Percentiles rank a stretch among this genome's conserved stretches.
These are phyloP conservation scores for Ottelia alismoides DNA, from an alignment of 106 monocot species.

Conservation along the genomic window DNA sequence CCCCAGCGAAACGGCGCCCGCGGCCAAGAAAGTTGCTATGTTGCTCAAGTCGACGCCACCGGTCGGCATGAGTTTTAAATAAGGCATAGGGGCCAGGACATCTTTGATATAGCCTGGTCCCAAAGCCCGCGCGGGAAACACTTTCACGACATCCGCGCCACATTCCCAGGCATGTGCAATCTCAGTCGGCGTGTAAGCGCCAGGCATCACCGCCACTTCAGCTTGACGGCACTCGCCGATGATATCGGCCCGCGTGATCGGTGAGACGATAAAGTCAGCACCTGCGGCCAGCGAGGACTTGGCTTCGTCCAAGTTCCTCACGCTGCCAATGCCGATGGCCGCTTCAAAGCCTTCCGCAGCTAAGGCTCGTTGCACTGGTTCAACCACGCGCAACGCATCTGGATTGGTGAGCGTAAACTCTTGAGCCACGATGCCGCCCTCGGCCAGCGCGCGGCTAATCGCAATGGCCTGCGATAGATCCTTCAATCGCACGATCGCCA, in stretches of 20 bases:
- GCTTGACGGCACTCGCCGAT: not conserved
- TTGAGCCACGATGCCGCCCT: not conserved
- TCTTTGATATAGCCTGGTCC: not conserved
- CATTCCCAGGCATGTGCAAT: not conserved
- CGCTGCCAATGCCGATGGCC: not conserved
- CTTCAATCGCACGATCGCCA: not conserved
- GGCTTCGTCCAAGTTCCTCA: not conserved
- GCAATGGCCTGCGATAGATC: not conserved
- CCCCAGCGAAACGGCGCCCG: not conserved
- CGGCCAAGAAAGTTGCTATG: not conserved
- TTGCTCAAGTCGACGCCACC: not conserved
- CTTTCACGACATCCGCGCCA: not conserved
- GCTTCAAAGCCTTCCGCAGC: too few species aligned
- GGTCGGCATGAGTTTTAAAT: not conserved
- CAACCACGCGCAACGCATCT: not conserved
- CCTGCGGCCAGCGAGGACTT: not conserved
- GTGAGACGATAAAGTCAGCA: not conserved
- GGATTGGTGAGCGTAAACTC: not conserved
- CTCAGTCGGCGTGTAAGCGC: not conserved
- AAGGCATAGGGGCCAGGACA: not conserved
- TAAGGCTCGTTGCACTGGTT: not conserved
- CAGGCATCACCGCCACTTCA: not conserved
- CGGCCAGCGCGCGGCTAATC: not conserved
- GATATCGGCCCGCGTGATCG: not conserved
- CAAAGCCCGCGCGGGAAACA: not conserved